Base-by-base conservation (phyloP, 73 alveolate species). In the Uronychia binucleata region DNA sequence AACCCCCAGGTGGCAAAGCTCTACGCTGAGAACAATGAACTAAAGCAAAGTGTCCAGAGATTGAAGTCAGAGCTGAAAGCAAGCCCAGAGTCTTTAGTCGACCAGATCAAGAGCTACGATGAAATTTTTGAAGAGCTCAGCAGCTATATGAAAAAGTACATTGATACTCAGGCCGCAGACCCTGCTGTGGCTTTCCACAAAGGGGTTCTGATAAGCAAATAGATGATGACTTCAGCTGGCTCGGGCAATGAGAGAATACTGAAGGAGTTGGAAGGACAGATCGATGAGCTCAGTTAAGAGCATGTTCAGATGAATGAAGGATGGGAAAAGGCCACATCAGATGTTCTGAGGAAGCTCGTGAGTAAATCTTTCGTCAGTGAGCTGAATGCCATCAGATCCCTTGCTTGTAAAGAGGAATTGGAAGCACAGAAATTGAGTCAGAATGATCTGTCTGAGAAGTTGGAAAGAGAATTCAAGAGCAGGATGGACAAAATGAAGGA, bases 1-100 rank as follows among this genome's bases (percentile, higher is more conserved):
- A 85, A 85, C 32, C n/a, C 91, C 19, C 31, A 85, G 32, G 85
- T 84, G 13, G 91, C 91, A n/a, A 85, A 85, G 31, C 75, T 85
- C 59, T 85, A 35, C 77, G 86, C 91, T 11, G 91, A 85, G 31
- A 85, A 85, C 30, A 78, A 79, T 28, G 85, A 85, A 26, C 59
- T 85, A 8, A 1, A 14, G 29, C 34, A 77, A 1, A 85, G 57
- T 29, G 31, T 85, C 19, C 81, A 85, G 31, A 28, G 35, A 32
- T 57, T 85, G 31, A 75, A 46, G 32, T 1, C n/a, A 30, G 91
- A 85, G 32, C 27, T 26, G 25, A 77, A 85, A n/a, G 34, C 75
- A 46, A 26, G 81, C 33, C 91, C 91, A 57, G 86, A 75, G 28
- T 85, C 91, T 0, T 76, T 85, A 28, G 35, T 77, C 14, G 81